phyloP scores from a whole-genome alignment of 2,329 filamentous ascomycete genomes.

The Fusarium subtropicale region DNA sequence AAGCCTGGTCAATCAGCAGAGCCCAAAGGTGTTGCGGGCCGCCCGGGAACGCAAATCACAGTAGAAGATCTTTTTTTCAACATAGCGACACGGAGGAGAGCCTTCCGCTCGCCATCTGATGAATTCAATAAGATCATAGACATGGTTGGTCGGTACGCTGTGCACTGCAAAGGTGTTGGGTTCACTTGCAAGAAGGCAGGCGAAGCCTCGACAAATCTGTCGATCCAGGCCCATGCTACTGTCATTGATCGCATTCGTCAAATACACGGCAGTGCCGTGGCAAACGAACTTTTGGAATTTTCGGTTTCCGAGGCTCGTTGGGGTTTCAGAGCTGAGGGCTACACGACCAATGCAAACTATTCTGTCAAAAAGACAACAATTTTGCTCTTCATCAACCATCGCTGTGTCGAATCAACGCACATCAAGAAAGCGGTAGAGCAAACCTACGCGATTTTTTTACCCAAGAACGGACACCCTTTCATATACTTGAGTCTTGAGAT shows the following conservation, averaged over 20 bases:
- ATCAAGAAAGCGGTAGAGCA: conserved; percentile 94
- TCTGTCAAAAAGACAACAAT: conserved; percentile 89
- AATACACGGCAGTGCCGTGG: conserved; percentile 84
- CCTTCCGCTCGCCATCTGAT: conserved; percentile 91
- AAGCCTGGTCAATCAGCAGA: conserved; percentile 90
- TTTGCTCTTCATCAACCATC: conserved; percentile 95
- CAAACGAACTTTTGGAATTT: conserved; percentile 88
- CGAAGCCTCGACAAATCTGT: conserved; percentile 84
- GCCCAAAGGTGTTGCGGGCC: conserved; percentile 87
- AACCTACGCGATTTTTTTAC: conserved; percentile 86
- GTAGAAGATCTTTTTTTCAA: conserved; percentile 99
- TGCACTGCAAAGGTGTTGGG: conserved; percentile 90
- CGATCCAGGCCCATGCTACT: conserved; percentile 78
- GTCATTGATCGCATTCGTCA: conserved; percentile 88
- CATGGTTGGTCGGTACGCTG: conserved; percentile 90
- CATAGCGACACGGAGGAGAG: conserved; percentile 84
- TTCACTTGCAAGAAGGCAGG: conserved; percentile 98
- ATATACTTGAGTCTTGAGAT: conserved; percentile 93
- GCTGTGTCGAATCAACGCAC: conserved; percentile 87
- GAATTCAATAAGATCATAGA: conserved; percentile 99
- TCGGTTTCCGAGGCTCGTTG: conserved; percentile 77
- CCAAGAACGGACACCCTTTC: conserved; percentile 95
- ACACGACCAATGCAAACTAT: conserved; percentile 94
- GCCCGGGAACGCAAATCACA: conserved; percentile 92
- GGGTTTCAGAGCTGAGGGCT: conserved; percentile 85